Evolutionary conservation across 2,329 filamentous ascomycete genomes (phyloP).

Genomic region (Cladosporium velox): DNA sequence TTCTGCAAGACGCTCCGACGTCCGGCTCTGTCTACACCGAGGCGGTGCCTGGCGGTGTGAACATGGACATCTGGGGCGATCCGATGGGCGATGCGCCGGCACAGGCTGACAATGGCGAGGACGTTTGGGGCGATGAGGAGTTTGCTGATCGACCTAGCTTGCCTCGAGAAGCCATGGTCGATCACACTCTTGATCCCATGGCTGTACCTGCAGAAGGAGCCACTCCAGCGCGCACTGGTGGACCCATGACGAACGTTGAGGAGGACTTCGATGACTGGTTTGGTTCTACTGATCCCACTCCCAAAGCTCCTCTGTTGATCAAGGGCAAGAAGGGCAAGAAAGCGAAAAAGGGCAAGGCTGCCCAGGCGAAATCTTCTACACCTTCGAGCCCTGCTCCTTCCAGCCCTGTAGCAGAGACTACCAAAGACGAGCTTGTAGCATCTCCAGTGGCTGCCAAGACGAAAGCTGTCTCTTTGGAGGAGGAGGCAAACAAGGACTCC

Average conservation of each 20-base stretch:
- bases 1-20: neutral
- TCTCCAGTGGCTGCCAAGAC: neutral
- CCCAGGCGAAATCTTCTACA: neutral
- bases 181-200: neutral
- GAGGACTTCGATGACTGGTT: constrained; percentile 20
- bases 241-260: constrained; percentile 9
- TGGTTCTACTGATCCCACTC: constrained; percentile 17
- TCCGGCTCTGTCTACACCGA: constrained; percentile 1
- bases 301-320: constrained; percentile 8
- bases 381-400: neutral
- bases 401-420: neutral
- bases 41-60: neutral
- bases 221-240: constrained; percentile 2
- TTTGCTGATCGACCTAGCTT: constrained; percentile 15
- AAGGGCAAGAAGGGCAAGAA: constrained; percentile 20
- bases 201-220: constrained; percentile 10
- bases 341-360: constrained; percentile 16
- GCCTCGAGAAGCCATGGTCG: neutral
- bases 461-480: neutral
- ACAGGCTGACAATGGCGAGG: constrained; percentile 5
- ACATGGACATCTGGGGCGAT: constrained; percentile 18
- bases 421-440: neutral
- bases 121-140: constrained; percentile 18
- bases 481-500: neutral
- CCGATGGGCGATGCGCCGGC: constrained; percentile 1